Evolutionary conservation across 768 basidiomycete genomes (phyloP).

Genomic region (Rhodosporidiobolus odoratus): DNA sequence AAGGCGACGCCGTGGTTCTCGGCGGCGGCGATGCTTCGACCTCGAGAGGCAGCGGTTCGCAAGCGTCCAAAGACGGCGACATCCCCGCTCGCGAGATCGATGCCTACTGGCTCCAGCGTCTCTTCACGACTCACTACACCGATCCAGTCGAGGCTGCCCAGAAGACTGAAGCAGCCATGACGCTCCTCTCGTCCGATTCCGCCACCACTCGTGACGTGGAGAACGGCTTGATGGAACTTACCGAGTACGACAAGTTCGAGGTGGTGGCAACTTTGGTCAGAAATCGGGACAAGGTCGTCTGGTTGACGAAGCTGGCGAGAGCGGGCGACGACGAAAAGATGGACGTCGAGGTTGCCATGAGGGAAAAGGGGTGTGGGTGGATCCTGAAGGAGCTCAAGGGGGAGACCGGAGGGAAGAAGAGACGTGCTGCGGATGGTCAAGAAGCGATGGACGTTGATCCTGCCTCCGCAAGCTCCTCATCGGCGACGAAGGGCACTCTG

Average conservation of each 20-base stretch:
- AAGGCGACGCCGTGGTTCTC: constrained; percentile 64
- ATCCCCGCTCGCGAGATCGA: constrained; percentile 88
- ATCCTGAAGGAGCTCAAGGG: constrained; percentile 83
- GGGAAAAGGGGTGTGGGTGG: constrained; percentile 94
- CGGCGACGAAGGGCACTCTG: constrained; percentile 77
- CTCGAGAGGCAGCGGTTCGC: not conserved
- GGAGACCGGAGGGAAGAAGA: constrained; percentile 44
- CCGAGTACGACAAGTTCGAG: constrained; percentile 83
- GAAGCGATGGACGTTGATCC: constrained; percentile 75
- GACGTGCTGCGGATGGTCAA: constrained; percentile 44
- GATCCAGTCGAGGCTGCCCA: constrained; percentile 91
- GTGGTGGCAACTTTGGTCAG: constrained; percentile 84
- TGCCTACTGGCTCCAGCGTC: constrained; percentile 97
- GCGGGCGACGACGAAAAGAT: constrained; percentile 80
- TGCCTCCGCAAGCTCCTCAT: constrained; percentile 48
- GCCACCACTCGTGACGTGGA: constrained; percentile 84
- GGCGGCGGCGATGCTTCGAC: constrained; percentile 57
- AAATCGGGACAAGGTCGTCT: constrained; percentile 91
- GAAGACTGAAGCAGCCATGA: constrained; percentile 77
- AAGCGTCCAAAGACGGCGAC: constrained; percentile 56
- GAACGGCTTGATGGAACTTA: constrained; percentile 92
- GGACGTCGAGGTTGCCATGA: constrained; percentile 95
- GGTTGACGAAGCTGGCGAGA: constrained; percentile 94
- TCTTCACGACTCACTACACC: constrained; percentile 81
- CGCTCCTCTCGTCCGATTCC: constrained; percentile 79